A percentile compares a stretch with the other conserved stretches of the same genome.
Conservation (phyloP, 1,284 basidiomycete genomes). For the Leccinum variabile region DNA sequence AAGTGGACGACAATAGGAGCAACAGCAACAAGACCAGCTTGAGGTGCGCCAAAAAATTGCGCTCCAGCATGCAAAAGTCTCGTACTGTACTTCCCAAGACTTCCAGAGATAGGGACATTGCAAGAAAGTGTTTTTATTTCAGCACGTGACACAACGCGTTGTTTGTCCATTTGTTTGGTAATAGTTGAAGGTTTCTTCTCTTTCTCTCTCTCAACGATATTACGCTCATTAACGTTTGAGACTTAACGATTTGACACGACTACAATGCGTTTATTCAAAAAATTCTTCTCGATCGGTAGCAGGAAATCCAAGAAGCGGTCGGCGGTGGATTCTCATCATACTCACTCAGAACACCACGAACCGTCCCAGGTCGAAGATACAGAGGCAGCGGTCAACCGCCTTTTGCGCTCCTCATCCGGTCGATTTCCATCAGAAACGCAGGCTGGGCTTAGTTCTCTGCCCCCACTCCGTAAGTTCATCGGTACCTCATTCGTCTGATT, state of each 20-base stretch:
- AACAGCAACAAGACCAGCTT: conserved; percentile 64
- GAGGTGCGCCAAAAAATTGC: conserved; percentile 66
- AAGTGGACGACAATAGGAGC: conserved; percentile 60
- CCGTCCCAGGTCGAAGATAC: conserved; percentile 42
- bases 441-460: conserved; percentile 54
- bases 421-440: conserved; percentile 57
- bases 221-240: conserved; percentile 32
- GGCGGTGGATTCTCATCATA: conserved; percentile 18
- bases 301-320: conserved; percentile 53
- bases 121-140: background rate
- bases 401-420: conserved; percentile 71
- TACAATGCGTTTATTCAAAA: conserved; percentile 68
- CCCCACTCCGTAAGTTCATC: conserved; percentile 62
- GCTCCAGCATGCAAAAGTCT: conserved; percentile 74
- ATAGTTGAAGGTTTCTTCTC: conserved; percentile 41
- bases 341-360: conserved; percentile 17
- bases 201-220: conserved; percentile 19
- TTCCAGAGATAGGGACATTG: conserved; percentile 30
- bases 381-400: conserved; percentile 58
- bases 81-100: conserved; percentile 52
- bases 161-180: conserved; percentile 45
- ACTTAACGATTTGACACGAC: conserved; percentile 34
- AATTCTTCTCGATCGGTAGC: conserved; percentile 66
- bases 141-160: conserved; percentile 32
- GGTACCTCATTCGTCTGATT: background rate